Base-by-base conservation (phyloP, 139 green algal genomes). In the Chlamydomonas incerta region DNA sequence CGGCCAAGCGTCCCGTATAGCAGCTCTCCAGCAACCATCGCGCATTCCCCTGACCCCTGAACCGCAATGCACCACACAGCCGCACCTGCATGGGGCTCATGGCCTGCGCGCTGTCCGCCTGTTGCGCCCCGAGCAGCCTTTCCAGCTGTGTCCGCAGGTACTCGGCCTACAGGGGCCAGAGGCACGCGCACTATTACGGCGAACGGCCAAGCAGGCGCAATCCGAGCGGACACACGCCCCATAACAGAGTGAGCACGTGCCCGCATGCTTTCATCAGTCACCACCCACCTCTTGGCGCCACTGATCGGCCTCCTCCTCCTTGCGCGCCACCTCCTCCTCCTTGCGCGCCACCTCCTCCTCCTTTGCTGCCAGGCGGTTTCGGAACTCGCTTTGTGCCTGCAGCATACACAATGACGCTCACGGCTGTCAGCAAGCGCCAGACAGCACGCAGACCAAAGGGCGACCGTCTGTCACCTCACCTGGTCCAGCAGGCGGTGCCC, bases 401-500 rank as follows among this genome's bases (percentile, higher is more conserved):
- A 29, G 41, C n/a, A n/a, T n/a, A n/a, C n/a, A n/a, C n/a, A n/a
- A n/a, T n/a, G n/a, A n/a, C n/a, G n/a, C n/a, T n/a, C n/a, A n/a
- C n/a, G n/a, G n/a, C n/a, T n/a, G n/a, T n/a, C n/a, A n/a, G n/a
- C n/a, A n/a, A n/a, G n/a, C n/a, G n/a, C n/a, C n/a, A n/a, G n/a
- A n/a, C n/a, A n/a, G n/a, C n/a, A n/a, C n/a, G n/a, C n/a, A n/a
- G n/a, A n/a, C n/a, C n/a, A n/a, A n/a, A n/a, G n/a, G n/a, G n/a
- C n/a, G n/a, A n/a, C n/a, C n/a, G n/a, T 74, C 41, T 50, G 41
- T 50, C 8, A 50, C 8, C 41, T 20, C n/a, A 92, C 88, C 89
- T 92, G 89, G 75, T 92, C 89, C 35, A 92, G 86, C 82, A 92
- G 66, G 17, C 89, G 71, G 67, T 92, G 89, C 6, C 89, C 89